Percentiles rank a stretch among this genome's conserved stretches.
phyloP scores from a whole-genome alignment of 2,329 filamentous ascomycete species.

The Ophiostoma ulmi region DNA sequence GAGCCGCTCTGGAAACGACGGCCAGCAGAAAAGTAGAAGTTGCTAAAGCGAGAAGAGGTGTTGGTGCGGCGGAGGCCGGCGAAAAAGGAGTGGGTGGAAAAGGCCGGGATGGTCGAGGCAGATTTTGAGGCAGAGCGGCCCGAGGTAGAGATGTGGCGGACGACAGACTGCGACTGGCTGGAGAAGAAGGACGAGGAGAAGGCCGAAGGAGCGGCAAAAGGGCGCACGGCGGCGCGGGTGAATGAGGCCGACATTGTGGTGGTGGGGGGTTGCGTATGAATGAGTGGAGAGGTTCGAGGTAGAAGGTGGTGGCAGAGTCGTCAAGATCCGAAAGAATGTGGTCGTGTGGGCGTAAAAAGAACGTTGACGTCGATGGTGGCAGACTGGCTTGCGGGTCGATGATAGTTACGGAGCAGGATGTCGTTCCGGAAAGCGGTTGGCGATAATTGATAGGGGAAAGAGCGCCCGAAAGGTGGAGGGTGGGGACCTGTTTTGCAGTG shows the following conservation, averaged over 20 bases:
- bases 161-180: conserved; percentile 6
- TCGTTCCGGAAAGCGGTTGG: conserved; percentile 14
- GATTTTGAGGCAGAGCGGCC: conserved; percentile 15
- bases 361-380: background rate
- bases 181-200: conserved; percentile 41
- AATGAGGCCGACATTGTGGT: conserved; percentile 44
- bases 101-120: conserved; percentile 36
- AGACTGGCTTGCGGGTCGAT: background rate
- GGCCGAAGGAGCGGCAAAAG: conserved; percentile 46
- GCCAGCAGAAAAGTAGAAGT: conserved; percentile 37
- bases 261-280: background rate
- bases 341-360: background rate
- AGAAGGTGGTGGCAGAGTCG: background rate
- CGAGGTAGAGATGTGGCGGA: conserved; percentile 24
- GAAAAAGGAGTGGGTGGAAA: conserved; percentile 17
- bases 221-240: conserved; percentile 51
- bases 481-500: background rate
- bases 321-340: background rate
- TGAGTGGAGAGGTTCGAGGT: background rate
- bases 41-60: conserved; percentile 36
- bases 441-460: conserved; percentile 13
- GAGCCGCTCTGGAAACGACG: conserved; percentile 57
- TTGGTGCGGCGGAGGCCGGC: conserved; percentile 45
- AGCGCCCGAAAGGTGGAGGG: conserved; percentile 7
- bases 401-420: background rate